Evolutionary conservation across 192 early-diverging fungal genomes (phyloP), one percentile per base, ranked within the genome.

Genomic region (Lobosporangium transversale): DNA sequence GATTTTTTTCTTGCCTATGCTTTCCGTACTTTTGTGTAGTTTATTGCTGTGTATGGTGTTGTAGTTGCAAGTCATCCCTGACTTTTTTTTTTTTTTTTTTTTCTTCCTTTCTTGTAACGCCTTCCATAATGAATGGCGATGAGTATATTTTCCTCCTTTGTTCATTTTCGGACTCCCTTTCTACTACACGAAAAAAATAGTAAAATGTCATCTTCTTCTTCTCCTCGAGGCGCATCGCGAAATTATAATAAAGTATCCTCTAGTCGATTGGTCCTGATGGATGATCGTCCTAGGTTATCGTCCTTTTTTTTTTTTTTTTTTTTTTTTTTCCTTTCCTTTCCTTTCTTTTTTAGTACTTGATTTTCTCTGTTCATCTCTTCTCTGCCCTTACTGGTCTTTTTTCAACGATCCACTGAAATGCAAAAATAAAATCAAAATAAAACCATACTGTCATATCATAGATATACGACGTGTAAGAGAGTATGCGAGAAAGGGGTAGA

Each of bases 111-210:
- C n/a, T n/a, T n/a, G n/a, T 10, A 40, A 40, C 37, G 37, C 37
- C 7, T 10, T 7, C 14, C 37, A 40, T 40, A 14, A 40, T 40
- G 8, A 14, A 14, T 40, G 37, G 37, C 14, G 7, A 14, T 14
- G 14, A 40, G 14, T 40, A 14, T 7, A 10, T 7, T 40, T 14
- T 40, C 8, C 37, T 40, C 14, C 37, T 40, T 7, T 14, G 14
- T n/a, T n/a, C n/a, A 40, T 12, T 54, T 42, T 67, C 45, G 55
- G 55, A 58, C 65, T 67, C 65, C 54, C 49, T 67, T 67, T 67
- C 54, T 58, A 67, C 54, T 67, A 67, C 47, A 50, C 45, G 35
- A 27, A 58, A 40, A n/a, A n/a, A n/a, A n/a, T n/a, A n/a, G n/a
- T n/a, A n/a, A n/a, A n/a, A n/a, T n/a, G n/a, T n/a, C n/a, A n/a